Evolutionary conservation across 495 filamentous ascomycete genomes (phyloP), one percentile per base, ranked within the genome.

Genomic region (Rhizodiscina lignyota): DNA sequence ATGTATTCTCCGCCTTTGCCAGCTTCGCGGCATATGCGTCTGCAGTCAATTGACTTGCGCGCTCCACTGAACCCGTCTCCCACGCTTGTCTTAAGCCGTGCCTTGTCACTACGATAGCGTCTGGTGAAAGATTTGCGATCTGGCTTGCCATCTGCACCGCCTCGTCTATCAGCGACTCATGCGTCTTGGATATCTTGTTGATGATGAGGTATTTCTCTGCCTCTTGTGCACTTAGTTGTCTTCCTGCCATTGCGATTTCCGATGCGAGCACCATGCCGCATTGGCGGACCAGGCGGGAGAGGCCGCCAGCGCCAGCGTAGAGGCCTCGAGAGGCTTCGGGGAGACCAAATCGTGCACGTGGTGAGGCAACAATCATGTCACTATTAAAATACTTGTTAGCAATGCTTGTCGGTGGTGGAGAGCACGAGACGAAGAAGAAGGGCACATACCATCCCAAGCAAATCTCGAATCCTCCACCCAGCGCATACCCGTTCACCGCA

Each of bases 401-500:
- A 20, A 37, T 28, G 4, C 6, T n/a, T n/a, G n/a, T n/a, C n/a
- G n/a, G n/a, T n/a, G n/a, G n/a, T n/a, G n/a, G n/a, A n/a, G n/a
- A n/a, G n/a, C n/a, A n/a, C n/a, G n/a, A n/a, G n/a, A n/a, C n/a
- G 6, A 5, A 42, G 16, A 19, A 32, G 11, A 17, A 16, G 18
- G 28, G 13, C 5, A 42, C 45, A 0, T 49, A 52, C 49, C 49
- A 52, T 4, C 38, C 38, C 18, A 52, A 40, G 21, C 41, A 38
- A 40, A 52, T 53, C 41, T 53, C 50, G 35, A 53, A 53, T 18
- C 50, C 50, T 0, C 50, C 50, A 2, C 50, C 50, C 20, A 53
- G 32, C 36, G 50, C 50, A 38, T 48, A 43, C 20, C 50, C 50
- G 44, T 53, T 53, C 0, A 53, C 50, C 10, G 50, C 50, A 21